phyloP scores from a whole-genome alignment of 2,329 filamentous ascomycete genomes.

The Ilyonectria destructans region DNA sequence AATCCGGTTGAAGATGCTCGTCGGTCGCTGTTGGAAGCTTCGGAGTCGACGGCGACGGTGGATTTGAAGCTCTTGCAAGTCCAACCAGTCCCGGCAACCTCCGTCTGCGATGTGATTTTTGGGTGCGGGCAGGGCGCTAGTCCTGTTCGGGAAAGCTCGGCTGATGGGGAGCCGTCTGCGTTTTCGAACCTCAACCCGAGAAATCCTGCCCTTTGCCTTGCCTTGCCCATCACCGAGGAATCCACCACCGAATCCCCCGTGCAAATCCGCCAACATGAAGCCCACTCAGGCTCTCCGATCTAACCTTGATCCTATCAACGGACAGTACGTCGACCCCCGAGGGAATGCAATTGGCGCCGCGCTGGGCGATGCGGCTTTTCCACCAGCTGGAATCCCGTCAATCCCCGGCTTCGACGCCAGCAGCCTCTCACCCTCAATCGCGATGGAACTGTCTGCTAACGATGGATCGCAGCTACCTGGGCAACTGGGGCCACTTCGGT shows the following conservation, averaged over 20 bases:
- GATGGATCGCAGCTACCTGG: slow-evolving; percentile 73
- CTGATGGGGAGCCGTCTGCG: slow-evolving; percentile 48
- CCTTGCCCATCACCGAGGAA: slow-evolving; percentile 48
- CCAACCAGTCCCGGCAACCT: slow-evolving; percentile 40
- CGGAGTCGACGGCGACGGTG: slow-evolving; percentile 48
- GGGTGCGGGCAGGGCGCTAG: slow-evolving; percentile 48
- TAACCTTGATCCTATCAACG: slow-evolving; percentile 54
- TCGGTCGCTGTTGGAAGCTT: slow-evolving; percentile 44
- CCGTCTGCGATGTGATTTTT: slow-evolving; percentile 41
- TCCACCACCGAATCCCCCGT: slow-evolving; percentile 44
- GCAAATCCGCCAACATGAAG: slow-evolving; percentile 57
- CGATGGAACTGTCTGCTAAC: slow-evolving; percentile 45
- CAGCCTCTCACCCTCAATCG: slow-evolving; percentile 33
- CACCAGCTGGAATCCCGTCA: slow-evolving; percentile 30
- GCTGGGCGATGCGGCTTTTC: slow-evolving; percentile 54
- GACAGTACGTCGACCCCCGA: slow-evolving; percentile 53
- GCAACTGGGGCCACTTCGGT: slow-evolving; percentile 84
- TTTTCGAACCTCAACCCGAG: slow-evolving; percentile 47
- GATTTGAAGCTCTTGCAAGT: slow-evolving; percentile 47
- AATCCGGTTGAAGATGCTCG: slow-evolving; percentile 21
- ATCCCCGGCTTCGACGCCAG: slow-evolving; percentile 23
- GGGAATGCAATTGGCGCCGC: slow-evolving; percentile 40
- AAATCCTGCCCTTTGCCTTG: slow-evolving; percentile 51
- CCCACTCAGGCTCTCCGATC: slow-evolving; percentile 58
- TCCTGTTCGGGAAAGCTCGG: slow-evolving; percentile 55